Percentiles rank a stretch among this genome's conserved stretches.
These are phyloP conservation scores for Penicillium cosmopolitanum DNA, from an alignment of 495 filamentous ascomycete genomes.

Conservation along the genomic window DNA sequence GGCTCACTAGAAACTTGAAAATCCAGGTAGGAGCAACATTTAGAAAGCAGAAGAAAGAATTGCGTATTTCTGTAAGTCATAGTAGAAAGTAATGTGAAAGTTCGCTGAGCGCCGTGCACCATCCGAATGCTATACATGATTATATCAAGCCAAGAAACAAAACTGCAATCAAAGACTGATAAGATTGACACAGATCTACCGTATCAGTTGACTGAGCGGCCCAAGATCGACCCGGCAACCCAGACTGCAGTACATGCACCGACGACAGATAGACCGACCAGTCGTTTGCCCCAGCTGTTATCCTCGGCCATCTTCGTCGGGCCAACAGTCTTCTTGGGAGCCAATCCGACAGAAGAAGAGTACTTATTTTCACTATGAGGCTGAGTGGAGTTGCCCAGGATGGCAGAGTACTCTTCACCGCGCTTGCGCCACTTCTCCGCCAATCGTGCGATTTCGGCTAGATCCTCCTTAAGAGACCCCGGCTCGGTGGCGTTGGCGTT, in stretches of 20 bases:
- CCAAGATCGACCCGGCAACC: slow-evolving; percentile 59
- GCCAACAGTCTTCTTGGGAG: slow-evolving; percentile 42
- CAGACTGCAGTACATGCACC: slow-evolving; percentile 70
- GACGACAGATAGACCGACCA: slow-evolving; percentile 65
- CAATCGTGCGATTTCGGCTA: slow-evolving; percentile 66
- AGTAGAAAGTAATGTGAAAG: not conserved
- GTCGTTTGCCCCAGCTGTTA: slow-evolving; percentile 70
- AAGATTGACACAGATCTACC: not conserved
- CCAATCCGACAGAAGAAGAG: slow-evolving; percentile 28
- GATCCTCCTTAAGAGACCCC: slow-evolving; percentile 70
- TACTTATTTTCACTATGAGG: slow-evolving; percentile 26
- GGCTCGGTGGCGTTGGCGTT: slow-evolving; percentile 54
- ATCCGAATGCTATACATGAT: slow-evolving; percentile 5
- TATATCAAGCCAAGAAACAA: not conserved
- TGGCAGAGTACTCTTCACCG: slow-evolving; percentile 37
- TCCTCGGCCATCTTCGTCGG: slow-evolving; percentile 69
- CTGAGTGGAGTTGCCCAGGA: slow-evolving; percentile 40
- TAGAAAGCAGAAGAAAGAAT: too few relatives aligned
- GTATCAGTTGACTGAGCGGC: slow-evolving; percentile 30
- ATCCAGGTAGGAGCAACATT: too few relatives aligned
- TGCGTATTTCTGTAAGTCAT: not conserved
- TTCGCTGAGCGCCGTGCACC: slow-evolving; percentile 3
- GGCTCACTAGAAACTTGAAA: too few relatives aligned
- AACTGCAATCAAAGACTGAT: not conserved
- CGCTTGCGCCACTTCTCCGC: slow-evolving; percentile 51